A percentile compares a stretch with the other conserved stretches of the same genome.
phyloP scores from a whole-genome alignment of 345 rosid genomes.

The Lagerstroemia speciosa region DNA sequence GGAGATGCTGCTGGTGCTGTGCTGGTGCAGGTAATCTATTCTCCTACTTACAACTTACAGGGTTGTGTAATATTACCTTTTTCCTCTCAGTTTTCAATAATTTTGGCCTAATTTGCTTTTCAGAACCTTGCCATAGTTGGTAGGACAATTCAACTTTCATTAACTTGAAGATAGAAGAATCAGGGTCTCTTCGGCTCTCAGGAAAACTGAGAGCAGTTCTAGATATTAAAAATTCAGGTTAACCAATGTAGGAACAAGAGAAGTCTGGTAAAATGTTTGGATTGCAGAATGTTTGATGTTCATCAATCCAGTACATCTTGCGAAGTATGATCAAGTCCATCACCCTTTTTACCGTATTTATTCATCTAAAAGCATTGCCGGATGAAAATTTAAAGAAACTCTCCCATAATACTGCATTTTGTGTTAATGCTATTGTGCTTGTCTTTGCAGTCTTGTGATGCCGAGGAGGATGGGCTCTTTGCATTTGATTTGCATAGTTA shows the following conservation, averaged over 20 bases:
- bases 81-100: not conserved
- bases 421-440: too few species aligned
- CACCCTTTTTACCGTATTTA: too few species aligned
- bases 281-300: not conserved
- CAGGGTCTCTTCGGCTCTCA: not conserved
- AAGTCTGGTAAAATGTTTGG: not conserved
- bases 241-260: not conserved
- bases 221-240: not conserved
- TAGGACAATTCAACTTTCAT: not conserved
- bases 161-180: not conserved
- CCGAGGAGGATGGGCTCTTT: slow-evolving; percentile 70
- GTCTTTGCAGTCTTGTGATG: slow-evolving; percentile 65
- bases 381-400: too few species aligned
- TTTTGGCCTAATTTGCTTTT: not conserved
- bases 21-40: slow-evolving; percentile 56
- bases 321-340: too few species aligned
- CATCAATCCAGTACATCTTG: too few species aligned
- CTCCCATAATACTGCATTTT: too few species aligned
- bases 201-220: not conserved
- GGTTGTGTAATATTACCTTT: not conserved
- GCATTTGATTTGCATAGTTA: slow-evolving; percentile 83
- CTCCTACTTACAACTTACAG: not conserved
- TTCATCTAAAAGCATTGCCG: too few species aligned
- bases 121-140: not conserved
- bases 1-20: slow-evolving; percentile 99